These are phyloP conservation scores for Torulaspora globosa DNA, from an alignment of 1,139 yeast species.

Conservation along the genomic window DNA sequence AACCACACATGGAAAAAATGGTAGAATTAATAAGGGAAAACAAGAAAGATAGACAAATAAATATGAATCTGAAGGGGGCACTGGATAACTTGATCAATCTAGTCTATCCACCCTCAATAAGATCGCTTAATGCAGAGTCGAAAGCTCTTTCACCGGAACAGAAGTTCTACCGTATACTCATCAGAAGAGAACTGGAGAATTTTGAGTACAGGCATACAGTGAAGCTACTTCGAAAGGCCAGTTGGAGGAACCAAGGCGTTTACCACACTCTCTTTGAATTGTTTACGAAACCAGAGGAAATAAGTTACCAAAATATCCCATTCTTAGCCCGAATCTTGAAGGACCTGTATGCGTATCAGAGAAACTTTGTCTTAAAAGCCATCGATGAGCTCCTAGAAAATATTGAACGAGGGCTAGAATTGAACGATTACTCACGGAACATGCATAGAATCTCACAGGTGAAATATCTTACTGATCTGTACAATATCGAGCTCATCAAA, in stretches of 20 bases:
- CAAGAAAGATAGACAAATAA: constrained; percentile 48
- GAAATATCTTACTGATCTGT: constrained; percentile 57
- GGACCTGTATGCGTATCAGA: constrained; percentile 39
- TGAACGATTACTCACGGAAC: constrained; percentile 55
- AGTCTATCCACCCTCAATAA: constrained; percentile 56
- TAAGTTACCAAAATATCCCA: constrained; percentile 54
- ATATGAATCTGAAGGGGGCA: constrained; percentile 55
- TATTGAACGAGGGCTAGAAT: constrained; percentile 62
- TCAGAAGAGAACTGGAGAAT: constrained; percentile 49
- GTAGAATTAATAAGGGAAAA: constrained; percentile 52
- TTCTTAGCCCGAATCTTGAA: constrained; percentile 49
- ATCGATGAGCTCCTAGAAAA: constrained; percentile 67
- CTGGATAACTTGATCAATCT: constrained; percentile 56
- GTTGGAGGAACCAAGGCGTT: constrained; percentile 47
- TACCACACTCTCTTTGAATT: constrained; percentile 45
- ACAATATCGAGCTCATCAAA: constrained; percentile 47
- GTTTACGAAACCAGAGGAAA: constrained; percentile 59
- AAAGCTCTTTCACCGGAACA: constrained; percentile 42
- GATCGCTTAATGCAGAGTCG: constrained; percentile 28
- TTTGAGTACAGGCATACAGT: constrained; percentile 40
- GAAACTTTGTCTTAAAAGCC: constrained; percentile 43
- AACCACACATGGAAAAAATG: constrained; percentile 59
- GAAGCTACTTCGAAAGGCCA: constrained; percentile 44
- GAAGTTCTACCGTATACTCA: constrained; percentile 47
- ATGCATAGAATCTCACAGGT: constrained; percentile 61